phyloP scores from a whole-genome alignment of 352 stramenopile genomes.

The Bremia lactucae region DNA sequence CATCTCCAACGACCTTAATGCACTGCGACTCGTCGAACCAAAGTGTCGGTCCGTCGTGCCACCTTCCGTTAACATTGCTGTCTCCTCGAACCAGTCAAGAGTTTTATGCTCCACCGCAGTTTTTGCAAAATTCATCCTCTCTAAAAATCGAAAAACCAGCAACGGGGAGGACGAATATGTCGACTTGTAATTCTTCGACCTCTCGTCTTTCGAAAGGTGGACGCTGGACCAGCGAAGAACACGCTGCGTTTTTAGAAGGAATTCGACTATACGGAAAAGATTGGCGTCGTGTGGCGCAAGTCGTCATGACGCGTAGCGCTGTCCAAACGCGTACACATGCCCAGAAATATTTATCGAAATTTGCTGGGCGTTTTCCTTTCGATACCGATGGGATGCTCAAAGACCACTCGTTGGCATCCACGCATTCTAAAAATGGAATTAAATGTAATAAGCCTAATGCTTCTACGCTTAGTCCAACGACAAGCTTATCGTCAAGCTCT shows the following conservation, averaged over 20 bases:
- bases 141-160: constrained; percentile 23
- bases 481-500: constrained; percentile 18
- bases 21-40: constrained; percentile 4
- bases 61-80: constrained; percentile 7
- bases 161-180: constrained; percentile 5
- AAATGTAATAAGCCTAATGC: background rate
- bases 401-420: constrained; percentile 13
- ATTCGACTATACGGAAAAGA: constrained; percentile 84
- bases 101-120: background rate
- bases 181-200: constrained; percentile 5
- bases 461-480: constrained; percentile 23
- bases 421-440: constrained; percentile 1
- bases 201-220: constrained; percentile 53
- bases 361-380: constrained; percentile 71
- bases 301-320: constrained; percentile 74
- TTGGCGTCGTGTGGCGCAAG: constrained; percentile 74
- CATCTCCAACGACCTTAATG: constrained; percentile 13
- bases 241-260: constrained; percentile 76
- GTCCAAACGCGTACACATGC: constrained; percentile 84
- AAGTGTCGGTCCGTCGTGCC: constrained; percentile 5
- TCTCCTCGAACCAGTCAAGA: constrained; percentile 13
- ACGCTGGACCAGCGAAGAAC: constrained; percentile 83
- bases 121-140: constrained; percentile 10
- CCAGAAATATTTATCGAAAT: constrained; percentile 91
- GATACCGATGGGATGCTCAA: constrained; percentile 39